Base-by-base conservation (phyloP, 2,329 filamentous ascomycete genomes). In the Epicoccum nigrum region DNA sequence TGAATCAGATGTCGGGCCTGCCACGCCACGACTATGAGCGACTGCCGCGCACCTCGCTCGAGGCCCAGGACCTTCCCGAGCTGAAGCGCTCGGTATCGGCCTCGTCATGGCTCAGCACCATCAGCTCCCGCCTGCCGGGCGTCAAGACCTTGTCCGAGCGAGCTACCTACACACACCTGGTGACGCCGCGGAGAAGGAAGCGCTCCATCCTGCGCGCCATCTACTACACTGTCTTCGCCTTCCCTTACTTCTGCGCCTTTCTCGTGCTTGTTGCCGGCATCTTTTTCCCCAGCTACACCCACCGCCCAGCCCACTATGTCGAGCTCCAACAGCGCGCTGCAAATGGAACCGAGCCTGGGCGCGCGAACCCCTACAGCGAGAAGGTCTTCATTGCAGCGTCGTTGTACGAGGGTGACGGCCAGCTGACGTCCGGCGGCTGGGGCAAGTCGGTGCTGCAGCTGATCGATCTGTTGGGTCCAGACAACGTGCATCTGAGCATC, bases 351-450 rank as follows among this genome's bases (percentile, higher is more conserved):
- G 25, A 54, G 30, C 65, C 69, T 7, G 75, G 74, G 3, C 67
- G 80, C 38, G 82, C 76, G 7, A 86, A 86, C 56, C 63, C 76
- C 1, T 71, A 76, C 45, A 77, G 83, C 41, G 86, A 90, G 68
- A 87, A 85, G 62, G 76, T 91, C n/a, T 91, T 88, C 64, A 88
- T 92, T 43, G 86, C 86, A 1, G 83, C 87, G 13, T 89, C 86
- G 62, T 78, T 92, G 45, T 87, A 88, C 60, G 87, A 91, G 62
- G 76, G 78, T 16, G 76, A 77, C 6, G 86, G 86, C 1, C 74
- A 79, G 2, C 74, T 91, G 16, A 81, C 86, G 0, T 74, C 77
- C 6, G 87, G 87, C 1, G 74, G 77, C 21, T 92, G 88, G 88
- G 87, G 85, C 0, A 68, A 79, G 52, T 78, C 80, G 19, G 67